Conservation (phyloP, 306 rosid species). For the Acacia crassicarpa region DNA sequence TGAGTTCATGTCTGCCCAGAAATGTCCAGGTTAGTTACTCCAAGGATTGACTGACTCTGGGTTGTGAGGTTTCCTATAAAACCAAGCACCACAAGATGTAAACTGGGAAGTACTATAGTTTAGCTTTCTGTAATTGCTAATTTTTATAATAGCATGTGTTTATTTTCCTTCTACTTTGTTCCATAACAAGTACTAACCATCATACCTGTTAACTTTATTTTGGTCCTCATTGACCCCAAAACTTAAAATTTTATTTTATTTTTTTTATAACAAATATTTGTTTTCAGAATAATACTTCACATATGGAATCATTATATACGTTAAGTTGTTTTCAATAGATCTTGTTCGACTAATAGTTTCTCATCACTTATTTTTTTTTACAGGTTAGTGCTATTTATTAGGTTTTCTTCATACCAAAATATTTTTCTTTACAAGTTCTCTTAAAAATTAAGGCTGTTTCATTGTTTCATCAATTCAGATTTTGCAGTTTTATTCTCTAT, state of each 20-base stretch:
- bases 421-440: not conserved
- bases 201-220: not conserved
- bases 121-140: slow-evolving; percentile 64
- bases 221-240: not conserved
- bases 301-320: not conserved
- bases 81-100: slow-evolving; percentile 32
- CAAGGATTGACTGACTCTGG: slow-evolving; percentile 55
- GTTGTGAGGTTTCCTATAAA: slow-evolving; percentile 34
- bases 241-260: not conserved
- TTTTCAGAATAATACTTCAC: not conserved
- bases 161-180: slow-evolving; percentile 32
- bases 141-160: slow-evolving; percentile 58
- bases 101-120: slow-evolving; percentile 42
- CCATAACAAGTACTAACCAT: not conserved
- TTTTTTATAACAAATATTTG: not conserved
- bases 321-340: not conserved
- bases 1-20: slow-evolving; percentile 81
- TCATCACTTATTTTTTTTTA: not conserved
- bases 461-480: not conserved
- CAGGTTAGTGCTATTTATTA: not conserved
- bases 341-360: not conserved
- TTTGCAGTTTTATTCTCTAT: not conserved
- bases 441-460: not conserved
- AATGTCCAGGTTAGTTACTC: slow-evolving; percentile 63
- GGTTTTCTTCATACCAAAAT: not conserved